Evolutionary conservation across 495 filamentous ascomycete genomes (phyloP).

Genomic region (Ramalina peruviana): DNA sequence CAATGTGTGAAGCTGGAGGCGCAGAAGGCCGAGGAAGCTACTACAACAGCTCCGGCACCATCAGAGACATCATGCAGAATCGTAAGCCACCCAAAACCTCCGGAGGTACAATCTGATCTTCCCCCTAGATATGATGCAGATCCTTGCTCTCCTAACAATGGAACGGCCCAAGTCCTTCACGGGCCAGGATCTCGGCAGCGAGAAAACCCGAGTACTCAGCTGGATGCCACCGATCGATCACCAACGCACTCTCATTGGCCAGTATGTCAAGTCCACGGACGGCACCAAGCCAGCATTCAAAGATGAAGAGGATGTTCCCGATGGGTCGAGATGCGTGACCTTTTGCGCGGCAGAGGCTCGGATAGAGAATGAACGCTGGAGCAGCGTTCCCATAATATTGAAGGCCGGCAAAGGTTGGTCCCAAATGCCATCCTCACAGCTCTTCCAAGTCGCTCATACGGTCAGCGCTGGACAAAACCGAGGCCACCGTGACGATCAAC

Average conservation of each 20-base stretch:
- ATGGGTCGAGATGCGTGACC: slow-evolving; percentile 71
- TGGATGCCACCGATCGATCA: slow-evolving; percentile 68
- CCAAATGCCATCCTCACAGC: neutral
- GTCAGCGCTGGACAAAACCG: slow-evolving; percentile 68
- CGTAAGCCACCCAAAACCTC: slow-evolving; percentile 28
- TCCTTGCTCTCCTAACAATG: slow-evolving; percentile 91
- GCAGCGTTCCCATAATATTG: slow-evolving; percentile 75
- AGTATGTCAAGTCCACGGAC: slow-evolving; percentile 70
- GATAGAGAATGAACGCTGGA: slow-evolving; percentile 84
- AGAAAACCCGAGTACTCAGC: slow-evolving; percentile 69
- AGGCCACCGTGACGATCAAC: slow-evolving; percentile 79
- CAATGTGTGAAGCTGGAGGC: slow-evolving; percentile 96
- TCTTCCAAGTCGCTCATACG: neutral
- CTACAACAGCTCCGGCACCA: slow-evolving; percentile 97
- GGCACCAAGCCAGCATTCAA: slow-evolving; percentile 73
- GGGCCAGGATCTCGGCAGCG: slow-evolving; percentile 90
- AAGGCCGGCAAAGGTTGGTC: slow-evolving; percentile 59
- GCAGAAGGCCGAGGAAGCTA: slow-evolving; percentile 97
- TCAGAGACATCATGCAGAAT: slow-evolving; percentile 97
- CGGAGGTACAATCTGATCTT: slow-evolving; percentile 14
- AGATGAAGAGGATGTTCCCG: slow-evolving; percentile 78
- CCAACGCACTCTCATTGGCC: slow-evolving; percentile 78
- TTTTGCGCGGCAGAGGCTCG: slow-evolving; percentile 73
- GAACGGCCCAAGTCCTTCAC: slow-evolving; percentile 97
- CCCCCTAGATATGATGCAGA: slow-evolving; percentile 66